Evolutionary conservation across 768 basidiomycete genomes (phyloP), one percentile per base, ranked within the genome.

Genomic region (Kwoniella sp.): DNA sequence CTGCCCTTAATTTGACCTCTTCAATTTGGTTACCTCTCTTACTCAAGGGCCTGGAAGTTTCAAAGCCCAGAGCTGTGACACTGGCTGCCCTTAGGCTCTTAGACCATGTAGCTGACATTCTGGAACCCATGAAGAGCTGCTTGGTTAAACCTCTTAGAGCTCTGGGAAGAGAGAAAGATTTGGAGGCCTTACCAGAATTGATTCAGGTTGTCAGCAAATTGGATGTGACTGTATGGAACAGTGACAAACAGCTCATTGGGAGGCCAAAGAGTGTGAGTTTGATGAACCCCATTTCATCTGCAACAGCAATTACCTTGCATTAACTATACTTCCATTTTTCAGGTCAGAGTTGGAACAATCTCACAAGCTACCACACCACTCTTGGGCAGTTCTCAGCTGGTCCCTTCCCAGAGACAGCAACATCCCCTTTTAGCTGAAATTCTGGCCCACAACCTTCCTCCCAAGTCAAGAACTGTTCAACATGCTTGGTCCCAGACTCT

Each of bases 1-100:
- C 62, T 10, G 63, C 70, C 15, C 69, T 73, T 53, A 30, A 46
- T 2, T 49, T 68, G 19, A 76, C 72, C 2, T 64, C 68, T 8
- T 76, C 74, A 13, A 76, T 76, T 50, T 76, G 74, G 74, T 56
- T 76, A 27, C 70, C 74, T 17, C 67, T 76, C 6, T 49, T 76
- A 9, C 67, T 76, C 19, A 67, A 66, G 44, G 70, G 68, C 2
- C 67, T 76, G 25, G 72, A 73, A 6, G 22, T 60, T 1, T n/a
- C 54, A 1, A 58, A 69, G 44, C 54, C 71, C 12, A 47, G 49
- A 2, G 47, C 61, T n/a, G 72, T 76, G 21, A 70, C 70, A 12
- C 22, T 59, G 5, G 54, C 61, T 19, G 70, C 68, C n/a, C 46
- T 73, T 40, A 60, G 33, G 17, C 47, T 73, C 9, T 48, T 76